A percentile compares a stretch with the other conserved stretches of the same genome.
These are phyloP conservation scores for Rosa chinensis DNA, from an alignment of 306 rosid genomes.

Conservation along the genomic window DNA sequence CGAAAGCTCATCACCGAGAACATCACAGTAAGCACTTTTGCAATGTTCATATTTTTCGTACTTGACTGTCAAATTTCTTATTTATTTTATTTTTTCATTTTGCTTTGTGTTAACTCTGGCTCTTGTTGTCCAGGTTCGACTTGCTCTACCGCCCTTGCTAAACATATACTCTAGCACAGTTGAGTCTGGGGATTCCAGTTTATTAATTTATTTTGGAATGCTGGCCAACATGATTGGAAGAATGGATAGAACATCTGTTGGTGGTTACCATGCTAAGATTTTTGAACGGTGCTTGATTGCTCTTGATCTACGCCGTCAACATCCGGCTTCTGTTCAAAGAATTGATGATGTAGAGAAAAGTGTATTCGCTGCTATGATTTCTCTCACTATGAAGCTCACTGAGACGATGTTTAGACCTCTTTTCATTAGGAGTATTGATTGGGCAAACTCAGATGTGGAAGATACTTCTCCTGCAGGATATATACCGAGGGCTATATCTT, in stretches of 20 bases:
- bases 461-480: conserved; percentile 41
- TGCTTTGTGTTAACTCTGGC: background rate
- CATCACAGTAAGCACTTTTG: conserved; percentile 67
- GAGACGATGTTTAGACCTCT: conserved; percentile 92
- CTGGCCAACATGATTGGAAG: conserved; percentile 50
- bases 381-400: conserved; percentile 79
- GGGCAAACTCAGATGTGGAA: conserved; percentile 73
- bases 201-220: conserved; percentile 70
- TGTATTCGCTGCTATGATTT: conserved; percentile 54
- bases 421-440: conserved; percentile 78
- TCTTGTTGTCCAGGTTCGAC: conserved; percentile 66
- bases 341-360: conserved; percentile 63
- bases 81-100: background rate
- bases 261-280: conserved; percentile 61
- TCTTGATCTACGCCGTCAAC: conserved; percentile 76
- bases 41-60: background rate
- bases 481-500: conserved; percentile 77
- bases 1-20: conserved; percentile 69
- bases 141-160: conserved; percentile 67
- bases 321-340: conserved; percentile 54
- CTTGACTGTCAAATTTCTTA: background rate
- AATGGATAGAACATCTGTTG: conserved; percentile 74
- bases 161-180: conserved; percentile 53
- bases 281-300: conserved; percentile 77
- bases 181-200: conserved; percentile 76